phyloP scores from a whole-genome alignment of 129 eudicot species.

The Solidago caesia region DNA sequence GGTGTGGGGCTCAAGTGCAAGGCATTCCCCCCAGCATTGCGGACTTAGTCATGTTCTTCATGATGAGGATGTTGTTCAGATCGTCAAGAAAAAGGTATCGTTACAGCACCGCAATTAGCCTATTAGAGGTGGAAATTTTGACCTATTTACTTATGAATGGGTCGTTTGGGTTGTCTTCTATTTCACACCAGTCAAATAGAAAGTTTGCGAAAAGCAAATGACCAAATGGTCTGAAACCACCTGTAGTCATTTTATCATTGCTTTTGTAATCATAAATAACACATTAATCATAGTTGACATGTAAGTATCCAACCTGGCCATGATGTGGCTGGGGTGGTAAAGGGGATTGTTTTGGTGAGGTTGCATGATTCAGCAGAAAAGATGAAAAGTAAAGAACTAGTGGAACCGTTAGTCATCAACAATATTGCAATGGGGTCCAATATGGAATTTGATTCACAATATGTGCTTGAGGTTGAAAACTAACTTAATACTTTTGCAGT shows the following conservation, averaged over 20 bases:
- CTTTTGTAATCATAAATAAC: background rate
- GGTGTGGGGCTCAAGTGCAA: conserved; percentile 96
- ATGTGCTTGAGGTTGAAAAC: background rate
- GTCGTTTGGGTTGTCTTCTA: background rate
- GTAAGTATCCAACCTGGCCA: background rate
- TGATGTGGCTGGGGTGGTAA: background rate
- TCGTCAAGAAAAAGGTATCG: conserved; percentile 92
- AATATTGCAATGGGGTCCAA: too few species aligned
- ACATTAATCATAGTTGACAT: background rate
- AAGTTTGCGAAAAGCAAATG: background rate
- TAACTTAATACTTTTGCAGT: background rate
- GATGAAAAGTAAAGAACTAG: background rate
- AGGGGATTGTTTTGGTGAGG: background rate
- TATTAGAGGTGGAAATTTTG: background rate
- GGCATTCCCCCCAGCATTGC: conserved; percentile 98
- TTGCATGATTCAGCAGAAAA: background rate
- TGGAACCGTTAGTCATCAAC: too few species aligned
- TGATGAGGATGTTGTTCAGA: conserved; percentile 98
- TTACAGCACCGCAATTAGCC: background rate
- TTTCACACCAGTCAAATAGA: background rate
- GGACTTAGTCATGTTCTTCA: conserved; percentile 83
- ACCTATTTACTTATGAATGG: too few species aligned
- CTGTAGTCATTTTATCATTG: background rate
- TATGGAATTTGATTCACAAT: background rate
- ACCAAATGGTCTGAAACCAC: background rate